Evolutionary conservation across 495 filamentous ascomycete genomes (phyloP).

Genomic region (Pyrenula aspistea): DNA sequence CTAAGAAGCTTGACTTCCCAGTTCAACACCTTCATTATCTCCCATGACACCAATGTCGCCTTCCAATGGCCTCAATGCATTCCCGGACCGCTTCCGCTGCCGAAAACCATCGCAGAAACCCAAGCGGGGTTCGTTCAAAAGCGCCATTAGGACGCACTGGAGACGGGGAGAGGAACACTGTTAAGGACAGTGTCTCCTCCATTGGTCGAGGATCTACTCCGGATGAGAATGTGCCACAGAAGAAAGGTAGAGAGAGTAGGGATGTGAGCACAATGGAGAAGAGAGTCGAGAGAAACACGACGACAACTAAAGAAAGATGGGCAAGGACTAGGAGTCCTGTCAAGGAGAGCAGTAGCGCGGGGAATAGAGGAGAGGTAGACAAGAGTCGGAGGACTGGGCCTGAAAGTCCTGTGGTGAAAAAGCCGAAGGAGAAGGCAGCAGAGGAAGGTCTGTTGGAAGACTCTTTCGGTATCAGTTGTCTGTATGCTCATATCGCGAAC

Average conservation of each 20-base stretch:
- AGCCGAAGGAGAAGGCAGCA: conserved; percentile 25
- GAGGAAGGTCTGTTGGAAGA: conserved; percentile 20
- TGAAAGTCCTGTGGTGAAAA: conserved; percentile 21
- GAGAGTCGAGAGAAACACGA: conserved; percentile 35
- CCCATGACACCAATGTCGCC: not conserved
- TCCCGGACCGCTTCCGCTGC: not conserved
- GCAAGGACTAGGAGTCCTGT: conserved; percentile 53
- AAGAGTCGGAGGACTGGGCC: conserved; percentile 30
- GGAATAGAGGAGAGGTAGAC: conserved; percentile 27
- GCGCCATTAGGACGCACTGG: conserved; percentile 30
- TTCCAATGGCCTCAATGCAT: not conserved
- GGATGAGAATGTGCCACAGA: conserved; percentile 21
- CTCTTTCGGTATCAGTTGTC: conserved; percentile 1
- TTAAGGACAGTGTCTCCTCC: conserved; percentile 21
- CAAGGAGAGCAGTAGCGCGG: conserved; percentile 37
- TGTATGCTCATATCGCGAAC: conserved; percentile 12
- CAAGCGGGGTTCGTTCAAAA: conserved; percentile 35
- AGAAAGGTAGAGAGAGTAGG: conserved; percentile 23
- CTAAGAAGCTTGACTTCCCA: no score
- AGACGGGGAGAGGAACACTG: conserved; percentile 23
- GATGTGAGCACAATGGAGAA: conserved; percentile 11
- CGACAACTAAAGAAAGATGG: conserved; percentile 54
- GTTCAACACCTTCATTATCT: no score
- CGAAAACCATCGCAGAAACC: conserved; percentile 26
- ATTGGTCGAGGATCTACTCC: conserved; percentile 22